A percentile compares a stretch with the other conserved stretches of the same genome.
These are phyloP conservation scores for Rhizophora apiculata DNA, from an alignment of 345 rosid species.

Conservation along the genomic window DNA sequence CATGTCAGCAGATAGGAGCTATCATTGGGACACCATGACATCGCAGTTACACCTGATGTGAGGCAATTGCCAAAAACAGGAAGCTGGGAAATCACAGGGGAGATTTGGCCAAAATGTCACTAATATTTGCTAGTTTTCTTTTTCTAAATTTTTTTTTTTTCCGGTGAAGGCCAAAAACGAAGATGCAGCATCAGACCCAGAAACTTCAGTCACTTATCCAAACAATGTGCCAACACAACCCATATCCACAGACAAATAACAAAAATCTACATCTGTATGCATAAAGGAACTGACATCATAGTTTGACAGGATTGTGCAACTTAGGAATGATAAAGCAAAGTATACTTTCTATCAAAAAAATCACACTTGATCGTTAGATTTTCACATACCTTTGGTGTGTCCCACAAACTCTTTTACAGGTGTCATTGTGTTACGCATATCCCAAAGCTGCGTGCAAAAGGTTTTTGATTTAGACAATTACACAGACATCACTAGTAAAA, in stretches of 20 bases:
- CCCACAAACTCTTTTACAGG: conserved; percentile 91
- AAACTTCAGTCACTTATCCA: too few species aligned
- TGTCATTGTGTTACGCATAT: conserved; percentile 85
- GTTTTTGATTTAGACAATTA: background rate
- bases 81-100: background rate
- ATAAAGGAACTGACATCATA: background rate
- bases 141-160: too few species aligned
- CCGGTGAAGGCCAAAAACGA: too few species aligned
- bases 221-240: too few species aligned
- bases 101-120: too few species aligned
- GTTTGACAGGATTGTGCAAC: too few species aligned
- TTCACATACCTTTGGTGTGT: conserved; percentile 77
- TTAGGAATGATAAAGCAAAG: too few species aligned
- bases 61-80: background rate
- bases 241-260: too few species aligned
- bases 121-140: too few species aligned
- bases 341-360: background rate
- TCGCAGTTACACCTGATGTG: conserved; percentile 88
- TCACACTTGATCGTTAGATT: background rate
- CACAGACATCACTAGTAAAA: background rate
- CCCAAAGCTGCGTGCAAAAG: conserved; percentile 82
- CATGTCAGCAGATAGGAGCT: conserved; percentile 94
- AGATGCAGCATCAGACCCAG: too few species aligned
- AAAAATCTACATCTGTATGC: background rate
- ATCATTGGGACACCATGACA: conserved; percentile 98